Evolutionary conservation across 2,329 filamentous ascomycete genomes (phyloP).

Genomic region (Orbilia oligospora): DNA sequence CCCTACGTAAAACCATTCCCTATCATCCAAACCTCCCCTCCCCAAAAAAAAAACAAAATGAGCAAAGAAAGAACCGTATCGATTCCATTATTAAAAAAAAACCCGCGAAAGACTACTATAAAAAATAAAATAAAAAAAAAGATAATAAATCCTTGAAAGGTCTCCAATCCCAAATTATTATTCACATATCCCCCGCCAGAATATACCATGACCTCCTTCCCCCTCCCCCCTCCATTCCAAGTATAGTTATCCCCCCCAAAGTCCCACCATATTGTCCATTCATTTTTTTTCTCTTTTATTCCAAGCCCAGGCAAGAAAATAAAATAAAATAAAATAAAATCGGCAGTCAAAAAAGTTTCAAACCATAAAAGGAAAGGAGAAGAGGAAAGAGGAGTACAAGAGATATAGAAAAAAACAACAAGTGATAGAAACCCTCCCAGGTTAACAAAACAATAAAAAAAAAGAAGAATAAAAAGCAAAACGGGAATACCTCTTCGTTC

Average conservation of each 20-base stretch:
- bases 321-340: not conserved
- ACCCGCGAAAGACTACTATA: not conserved
- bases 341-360: not conserved
- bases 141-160: not conserved
- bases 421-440: not conserved
- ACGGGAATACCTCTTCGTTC: not conserved
- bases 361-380: not conserved
- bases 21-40: too few species aligned
- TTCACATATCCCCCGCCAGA: not conserved
- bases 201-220: not conserved
- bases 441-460: not conserved
- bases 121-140: constrained; percentile 27
- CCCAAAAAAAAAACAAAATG: not conserved
- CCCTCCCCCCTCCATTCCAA: too few species aligned
- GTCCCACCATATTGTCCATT: not conserved
- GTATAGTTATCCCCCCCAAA: not conserved
- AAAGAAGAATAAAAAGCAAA: not conserved
- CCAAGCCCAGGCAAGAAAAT: not conserved
- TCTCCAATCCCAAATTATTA: not conserved
- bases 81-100: constrained; percentile 53
- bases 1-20: not conserved
- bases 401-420: constrained; percentile 38
- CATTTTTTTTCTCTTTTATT: not conserved
- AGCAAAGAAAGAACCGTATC: constrained; percentile 5
- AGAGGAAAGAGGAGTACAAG: not conserved